A percentile compares a stretch with the other conserved stretches of the same genome.
These are phyloP conservation scores for Metarhizium rileyi DNA, from an alignment of 2,329 filamentous ascomycete species.

Conservation along the genomic window DNA sequence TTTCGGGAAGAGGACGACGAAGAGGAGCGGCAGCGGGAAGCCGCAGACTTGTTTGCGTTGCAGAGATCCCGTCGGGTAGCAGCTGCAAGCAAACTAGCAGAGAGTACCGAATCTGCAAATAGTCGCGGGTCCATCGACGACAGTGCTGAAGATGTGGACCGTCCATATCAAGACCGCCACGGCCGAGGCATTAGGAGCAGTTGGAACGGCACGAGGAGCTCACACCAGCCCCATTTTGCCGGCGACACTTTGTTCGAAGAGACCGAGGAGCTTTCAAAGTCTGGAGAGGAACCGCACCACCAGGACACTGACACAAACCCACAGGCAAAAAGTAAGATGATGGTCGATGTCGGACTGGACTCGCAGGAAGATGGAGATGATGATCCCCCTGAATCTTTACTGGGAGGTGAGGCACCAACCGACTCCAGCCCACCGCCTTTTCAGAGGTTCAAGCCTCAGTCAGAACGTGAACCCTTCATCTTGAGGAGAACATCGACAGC, in stretches of 20 bases:
- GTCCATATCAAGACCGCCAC: slow-evolving; percentile 36
- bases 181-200: slow-evolving; percentile 52
- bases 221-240: slow-evolving; percentile 17
- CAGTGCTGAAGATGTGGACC: slow-evolving; percentile 17
- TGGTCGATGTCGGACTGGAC: slow-evolving; percentile 84
- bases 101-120: slow-evolving; percentile 63
- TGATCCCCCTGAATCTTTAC: slow-evolving; percentile 50
- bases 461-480: slow-evolving; percentile 29
- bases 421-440: slow-evolving; percentile 52
- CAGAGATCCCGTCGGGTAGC: slow-evolving; percentile 85
- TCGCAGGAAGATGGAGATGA: slow-evolving; percentile 48
- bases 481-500: slow-evolving; percentile 32
- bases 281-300: slow-evolving; percentile 17
- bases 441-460: slow-evolving; percentile 43
- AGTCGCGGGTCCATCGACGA: slow-evolving; percentile 28
- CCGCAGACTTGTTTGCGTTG: slow-evolving; percentile 87
- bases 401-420: slow-evolving; percentile 39
- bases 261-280: slow-evolving; percentile 29
- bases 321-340: slow-evolving; percentile 44
- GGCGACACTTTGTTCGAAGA: slow-evolving; percentile 30
- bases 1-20: slow-evolving; percentile 91
- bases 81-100: slow-evolving; percentile 70
- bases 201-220: slow-evolving; percentile 48
- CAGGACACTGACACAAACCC: slow-evolving; percentile 19
- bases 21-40: slow-evolving; percentile 79